Evolutionary conservation across 2,329 filamentous ascomycete genomes (phyloP).

Genomic region (Aspergillus brasiliensis): DNA sequence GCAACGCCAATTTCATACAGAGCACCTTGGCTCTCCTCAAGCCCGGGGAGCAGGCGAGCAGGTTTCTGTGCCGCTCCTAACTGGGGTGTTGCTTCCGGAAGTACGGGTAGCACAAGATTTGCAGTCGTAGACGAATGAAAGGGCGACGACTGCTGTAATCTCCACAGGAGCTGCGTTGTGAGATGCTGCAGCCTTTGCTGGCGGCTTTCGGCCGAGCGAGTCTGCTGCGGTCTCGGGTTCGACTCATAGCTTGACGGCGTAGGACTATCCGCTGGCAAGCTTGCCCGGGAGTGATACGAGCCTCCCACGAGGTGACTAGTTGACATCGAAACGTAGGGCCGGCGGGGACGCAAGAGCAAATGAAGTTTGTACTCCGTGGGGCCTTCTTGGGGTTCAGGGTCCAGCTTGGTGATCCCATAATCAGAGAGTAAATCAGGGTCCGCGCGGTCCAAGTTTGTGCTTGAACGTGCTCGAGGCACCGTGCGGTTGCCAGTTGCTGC

Average conservation of each 20-base stretch:
- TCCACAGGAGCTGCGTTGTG: slow-evolving; percentile 93
- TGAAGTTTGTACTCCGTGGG: slow-evolving; percentile 97
- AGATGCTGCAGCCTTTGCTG: slow-evolving; percentile 86
- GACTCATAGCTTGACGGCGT: slow-evolving; percentile 34
- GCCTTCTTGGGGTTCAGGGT: slow-evolving; percentile 89
- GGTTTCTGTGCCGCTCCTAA: slow-evolving; percentile 59
- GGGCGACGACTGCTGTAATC: slow-evolving; percentile 89
- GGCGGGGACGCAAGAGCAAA: slow-evolving; percentile 75
- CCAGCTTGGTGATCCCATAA: slow-evolving; percentile 72
- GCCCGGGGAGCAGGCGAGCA: slow-evolving; percentile 64
- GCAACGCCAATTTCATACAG: slow-evolving; percentile 96
- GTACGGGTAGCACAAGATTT: slow-evolving; percentile 71
- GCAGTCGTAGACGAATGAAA: slow-evolving; percentile 80
- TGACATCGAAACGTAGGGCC: slow-evolving; percentile 71
- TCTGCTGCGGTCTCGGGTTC: slow-evolving; percentile 40
- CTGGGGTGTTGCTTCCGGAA: slow-evolving; percentile 66
- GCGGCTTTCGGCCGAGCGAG: slow-evolving; percentile 67
- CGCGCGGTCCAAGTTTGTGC: slow-evolving; percentile 42
- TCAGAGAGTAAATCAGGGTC: slow-evolving; percentile 49
- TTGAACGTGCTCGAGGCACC: slow-evolving; percentile 31
- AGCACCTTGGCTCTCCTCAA: slow-evolving; percentile 91
- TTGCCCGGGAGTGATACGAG: slow-evolving; percentile 50
- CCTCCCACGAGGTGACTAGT: slow-evolving; percentile 60
- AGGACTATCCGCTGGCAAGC: slow-evolving; percentile 24
- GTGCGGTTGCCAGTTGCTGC: slow-evolving; percentile 27